Evolutionary conservation across 1,284 basidiomycete genomes (phyloP).

Genomic region (Pseudozyma tsukubaensis): DNA sequence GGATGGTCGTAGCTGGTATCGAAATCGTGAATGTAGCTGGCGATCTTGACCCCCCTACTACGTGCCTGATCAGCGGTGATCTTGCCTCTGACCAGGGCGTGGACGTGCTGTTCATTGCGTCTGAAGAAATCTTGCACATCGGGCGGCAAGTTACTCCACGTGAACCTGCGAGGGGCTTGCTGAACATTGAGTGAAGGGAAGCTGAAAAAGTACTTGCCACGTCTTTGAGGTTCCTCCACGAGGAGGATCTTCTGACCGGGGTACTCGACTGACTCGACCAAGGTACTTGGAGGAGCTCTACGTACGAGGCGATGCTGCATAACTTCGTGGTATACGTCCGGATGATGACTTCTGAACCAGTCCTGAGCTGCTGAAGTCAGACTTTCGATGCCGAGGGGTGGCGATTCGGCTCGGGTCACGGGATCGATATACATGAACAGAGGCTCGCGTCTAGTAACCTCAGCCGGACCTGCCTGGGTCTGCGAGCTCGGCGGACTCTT

Average conservation of each 20-base stretch:
- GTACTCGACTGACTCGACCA: neutral
- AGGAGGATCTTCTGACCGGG: constrained; percentile 10
- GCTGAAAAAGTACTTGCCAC: constrained; percentile 6
- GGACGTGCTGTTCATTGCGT: neutral
- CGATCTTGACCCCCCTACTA: neutral
- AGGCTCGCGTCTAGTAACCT: no score
- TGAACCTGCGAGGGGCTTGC: no score
- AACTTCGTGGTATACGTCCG: neutral
- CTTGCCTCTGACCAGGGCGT: neutral
- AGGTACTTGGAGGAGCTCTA: neutral
- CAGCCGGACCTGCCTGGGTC: no score
- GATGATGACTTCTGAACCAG: neutral
- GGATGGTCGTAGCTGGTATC: neutral
- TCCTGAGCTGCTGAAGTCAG: no score
- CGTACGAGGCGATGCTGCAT: neutral
- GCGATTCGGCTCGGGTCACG: no score
- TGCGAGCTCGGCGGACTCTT: no score
- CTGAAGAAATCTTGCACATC: neutral
- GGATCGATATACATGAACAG: no score
- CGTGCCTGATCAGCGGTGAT: neutral
- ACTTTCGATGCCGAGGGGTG: no score
- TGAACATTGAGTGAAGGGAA: neutral
- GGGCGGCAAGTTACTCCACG: neutral
- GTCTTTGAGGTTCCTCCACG: neutral
- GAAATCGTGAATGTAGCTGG: neutral